These are phyloP conservation scores for Adansonia rubrostipa DNA, from an alignment of 441 rosid genomes.

Conservation along the genomic window DNA sequence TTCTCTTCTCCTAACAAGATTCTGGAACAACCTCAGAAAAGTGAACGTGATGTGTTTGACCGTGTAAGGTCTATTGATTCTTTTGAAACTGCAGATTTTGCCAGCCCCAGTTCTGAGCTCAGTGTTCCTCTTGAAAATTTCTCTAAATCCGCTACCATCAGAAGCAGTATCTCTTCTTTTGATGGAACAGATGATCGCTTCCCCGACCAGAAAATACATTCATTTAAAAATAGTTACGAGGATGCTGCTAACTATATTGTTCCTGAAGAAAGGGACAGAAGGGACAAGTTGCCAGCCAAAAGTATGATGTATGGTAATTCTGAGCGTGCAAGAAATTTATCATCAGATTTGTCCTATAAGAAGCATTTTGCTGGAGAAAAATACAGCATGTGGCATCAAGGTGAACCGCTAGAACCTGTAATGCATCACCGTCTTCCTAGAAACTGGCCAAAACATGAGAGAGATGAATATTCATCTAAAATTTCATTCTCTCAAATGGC, in stretches of 20 bases:
- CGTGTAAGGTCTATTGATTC: conserved; percentile 39
- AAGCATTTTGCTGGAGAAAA: conserved; percentile 38
- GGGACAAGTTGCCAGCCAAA: conserved; percentile 39
- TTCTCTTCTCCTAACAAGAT: conserved; percentile 42
- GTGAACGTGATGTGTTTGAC: conserved; percentile 30
- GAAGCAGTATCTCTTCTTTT: conserved; percentile 65
- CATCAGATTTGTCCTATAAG: conserved; percentile 41
- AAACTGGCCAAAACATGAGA: conserved; percentile 44
- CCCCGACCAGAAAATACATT: conserved; percentile 30
- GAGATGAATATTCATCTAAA: conserved; percentile 43
- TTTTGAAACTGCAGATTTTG: conserved; percentile 41
- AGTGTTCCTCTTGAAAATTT: conserved; percentile 40
- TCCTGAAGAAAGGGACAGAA: conserved; percentile 45
- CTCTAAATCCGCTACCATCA: conserved; percentile 48
- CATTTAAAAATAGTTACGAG: conserved; percentile 38
- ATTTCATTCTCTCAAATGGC: conserved; percentile 45
- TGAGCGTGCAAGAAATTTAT: conserved; percentile 41
- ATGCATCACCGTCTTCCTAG: conserved; percentile 43
- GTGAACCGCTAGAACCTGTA: conserved; percentile 44
- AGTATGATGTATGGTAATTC: conserved; percentile 30
- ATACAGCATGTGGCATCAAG: conserved; percentile 39
- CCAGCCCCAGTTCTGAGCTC: conserved; percentile 49
- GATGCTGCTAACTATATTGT: conserved; percentile 33
- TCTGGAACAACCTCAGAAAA: conserved; percentile 39
- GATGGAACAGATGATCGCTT: conserved; percentile 59